Conservation (phyloP, 1,284 basidiomycete species). For the Cryptococcus deneoformans region DNA sequence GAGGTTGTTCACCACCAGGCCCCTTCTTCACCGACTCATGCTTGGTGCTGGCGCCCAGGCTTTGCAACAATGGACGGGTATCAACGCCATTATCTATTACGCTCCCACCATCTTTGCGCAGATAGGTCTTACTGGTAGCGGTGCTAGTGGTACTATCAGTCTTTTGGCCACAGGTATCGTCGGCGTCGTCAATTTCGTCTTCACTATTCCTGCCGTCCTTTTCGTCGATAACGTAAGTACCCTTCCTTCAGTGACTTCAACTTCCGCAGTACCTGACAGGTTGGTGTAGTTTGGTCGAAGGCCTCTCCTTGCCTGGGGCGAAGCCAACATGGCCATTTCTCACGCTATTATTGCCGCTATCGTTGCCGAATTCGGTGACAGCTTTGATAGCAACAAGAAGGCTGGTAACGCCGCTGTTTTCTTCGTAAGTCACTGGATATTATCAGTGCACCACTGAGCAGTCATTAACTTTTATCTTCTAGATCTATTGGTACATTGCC, state of each 20-base stretch:
- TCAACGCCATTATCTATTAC: slow-evolving; percentile 45
- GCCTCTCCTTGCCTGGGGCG: slow-evolving; percentile 43
- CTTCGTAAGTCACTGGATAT: too few relatives aligned
- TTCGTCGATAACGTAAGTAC: slow-evolving; percentile 42
- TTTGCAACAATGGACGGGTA: slow-evolving; percentile 48
- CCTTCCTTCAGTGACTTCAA: not conserved
- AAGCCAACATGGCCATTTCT: slow-evolving; percentile 44
- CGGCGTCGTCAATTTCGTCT: slow-evolving; percentile 59
- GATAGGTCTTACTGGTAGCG: slow-evolving; percentile 27
- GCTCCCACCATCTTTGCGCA: slow-evolving; percentile 36
- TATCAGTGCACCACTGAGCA: too few relatives aligned
- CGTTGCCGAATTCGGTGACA: slow-evolving; percentile 34
- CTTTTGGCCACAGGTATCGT: slow-evolving; percentile 74
- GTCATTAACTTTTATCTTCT: slow-evolving; percentile 8
- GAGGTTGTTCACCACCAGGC: slow-evolving; percentile 41
- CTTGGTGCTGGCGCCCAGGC: slow-evolving; percentile 45
- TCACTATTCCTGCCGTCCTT: slow-evolving; percentile 47
- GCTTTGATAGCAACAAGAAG: slow-evolving; percentile 26
- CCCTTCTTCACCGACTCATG: slow-evolving; percentile 42
- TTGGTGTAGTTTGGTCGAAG: slow-evolving; percentile 35
- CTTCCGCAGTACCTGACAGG: not conserved
- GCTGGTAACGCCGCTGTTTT: slow-evolving; percentile 39
- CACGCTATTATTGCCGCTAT: slow-evolving; percentile 45
- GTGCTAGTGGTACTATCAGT: slow-evolving; percentile 16
- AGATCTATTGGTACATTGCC: slow-evolving; percentile 43